phyloP scores from a whole-genome alignment of 2,329 filamentous ascomycete genomes.

The Volutella citrinella region DNA sequence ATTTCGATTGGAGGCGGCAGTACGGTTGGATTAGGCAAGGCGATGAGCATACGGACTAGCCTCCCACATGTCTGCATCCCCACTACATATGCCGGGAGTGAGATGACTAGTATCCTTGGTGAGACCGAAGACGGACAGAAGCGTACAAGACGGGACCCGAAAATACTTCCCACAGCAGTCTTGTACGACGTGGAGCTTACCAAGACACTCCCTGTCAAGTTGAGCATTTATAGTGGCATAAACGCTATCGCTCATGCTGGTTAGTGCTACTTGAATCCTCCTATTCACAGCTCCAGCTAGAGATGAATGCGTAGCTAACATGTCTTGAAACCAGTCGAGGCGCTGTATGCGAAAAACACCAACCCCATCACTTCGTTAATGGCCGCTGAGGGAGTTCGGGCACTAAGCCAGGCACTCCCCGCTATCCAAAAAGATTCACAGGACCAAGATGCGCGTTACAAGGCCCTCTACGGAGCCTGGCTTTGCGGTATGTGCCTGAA shows the following conservation, averaged over 20 bases:
- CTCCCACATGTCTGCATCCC: slow-evolving; percentile 52
- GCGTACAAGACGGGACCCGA: slow-evolving; percentile 54
- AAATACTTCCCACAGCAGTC: slow-evolving; percentile 58
- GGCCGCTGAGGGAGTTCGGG: slow-evolving; percentile 54
- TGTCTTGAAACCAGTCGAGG: slow-evolving; percentile 45
- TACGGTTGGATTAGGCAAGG: slow-evolving; percentile 55
- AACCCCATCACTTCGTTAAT: slow-evolving; percentile 59
- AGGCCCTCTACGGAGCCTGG: slow-evolving; percentile 22
- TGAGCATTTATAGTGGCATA: slow-evolving; percentile 58
- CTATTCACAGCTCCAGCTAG: too few species aligned
- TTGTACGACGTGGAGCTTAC: slow-evolving; percentile 65
- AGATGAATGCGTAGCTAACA: background rate
- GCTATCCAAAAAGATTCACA: slow-evolving; percentile 44
- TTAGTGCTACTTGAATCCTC: slow-evolving; percentile 23
- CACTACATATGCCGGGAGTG: slow-evolving; percentile 60
- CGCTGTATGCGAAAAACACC: slow-evolving; percentile 57
- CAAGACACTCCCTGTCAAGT: slow-evolving; percentile 49
- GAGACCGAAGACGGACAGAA: slow-evolving; percentile 58
- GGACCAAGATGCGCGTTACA: slow-evolving; percentile 43
- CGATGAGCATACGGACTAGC: slow-evolving; percentile 51
- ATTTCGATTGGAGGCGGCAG: slow-evolving; percentile 19
- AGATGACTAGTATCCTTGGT: slow-evolving; percentile 65
- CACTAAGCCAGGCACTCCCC: slow-evolving; percentile 52
- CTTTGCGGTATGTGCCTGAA: slow-evolving; percentile 34
- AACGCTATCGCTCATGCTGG: slow-evolving; percentile 64